Base-by-base conservation (phyloP, 768 basidiomycete species). In the Serendipita vermifera region DNA sequence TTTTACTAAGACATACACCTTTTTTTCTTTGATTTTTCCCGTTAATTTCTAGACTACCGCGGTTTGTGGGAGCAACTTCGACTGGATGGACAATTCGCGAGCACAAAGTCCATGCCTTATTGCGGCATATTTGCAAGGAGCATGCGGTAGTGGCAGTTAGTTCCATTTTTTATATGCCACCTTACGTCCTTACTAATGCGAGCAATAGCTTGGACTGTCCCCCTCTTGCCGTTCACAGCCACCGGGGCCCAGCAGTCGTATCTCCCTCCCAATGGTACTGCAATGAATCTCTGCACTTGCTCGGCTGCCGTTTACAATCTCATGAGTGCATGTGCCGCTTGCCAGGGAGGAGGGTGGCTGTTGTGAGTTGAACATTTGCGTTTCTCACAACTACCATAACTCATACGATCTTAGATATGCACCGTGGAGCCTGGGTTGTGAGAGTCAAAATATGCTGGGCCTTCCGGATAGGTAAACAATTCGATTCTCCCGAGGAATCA, bases 251-350 rank as follows among this genome's bases (percentile, higher is more conserved):
- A 51, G 24, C 46, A 24, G 7, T 22, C 46, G 9, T 51, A 51
- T 31, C n/a, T 27, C 46, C 27, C 46, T n/a, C 46, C 46, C n/a
- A 51, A 22, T 22, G 32, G 32, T 27, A 31, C 22, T 15, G 32
- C 46, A 22, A 22, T 15, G 11, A 51, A n/a, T n/a, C 46, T 51
- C 7, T 51, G 46, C 24, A 51, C 46, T 9, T 51, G 46, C 46
- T 15, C 46, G n/a, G 46, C 22, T 5, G 46, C 46, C 7, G 46
- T 51, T 7, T 51, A 51, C 32, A 51, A 51, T 51, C 29, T 51
- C 9, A 51, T 51, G 46, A 51, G 46, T 26, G 46, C 46, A 51
- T 51, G 46, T 29, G 46, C 46, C 32, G 46, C 46, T 31, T 51
- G 46, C 29, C 46, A 51, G 32, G 46, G 46, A 22, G 46, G 46